Conservation (phyloP, 495 filamentous ascomycete genomes). For the Sordaria brevicollis region DNA sequence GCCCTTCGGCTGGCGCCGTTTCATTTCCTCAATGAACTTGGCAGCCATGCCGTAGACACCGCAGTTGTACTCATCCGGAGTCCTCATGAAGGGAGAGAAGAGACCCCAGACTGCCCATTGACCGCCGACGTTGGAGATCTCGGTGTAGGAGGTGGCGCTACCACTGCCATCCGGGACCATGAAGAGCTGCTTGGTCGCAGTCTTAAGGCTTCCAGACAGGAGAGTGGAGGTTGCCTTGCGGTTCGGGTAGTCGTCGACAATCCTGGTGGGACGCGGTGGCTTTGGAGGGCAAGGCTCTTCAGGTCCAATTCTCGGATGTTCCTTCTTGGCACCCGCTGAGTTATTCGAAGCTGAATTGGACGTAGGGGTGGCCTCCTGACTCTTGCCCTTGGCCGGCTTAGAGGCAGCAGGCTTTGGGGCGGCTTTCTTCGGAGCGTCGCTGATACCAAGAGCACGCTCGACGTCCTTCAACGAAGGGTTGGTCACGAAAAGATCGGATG, state of each 20-base stretch:
- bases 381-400: slow-evolving; percentile 24
- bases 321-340: background rate
- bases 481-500: slow-evolving; percentile 36
- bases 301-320: slow-evolving; percentile 23
- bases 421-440: slow-evolving; percentile 25
- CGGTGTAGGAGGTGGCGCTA: slow-evolving; percentile 52
- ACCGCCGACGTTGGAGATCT: slow-evolving; percentile 38
- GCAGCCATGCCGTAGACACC: slow-evolving; percentile 44
- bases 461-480: slow-evolving; percentile 38
- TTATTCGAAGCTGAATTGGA: background rate
- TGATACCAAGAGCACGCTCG: slow-evolving; percentile 36
- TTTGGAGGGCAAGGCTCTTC: slow-evolving; percentile 22
- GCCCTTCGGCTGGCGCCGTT: slow-evolving; percentile 50
- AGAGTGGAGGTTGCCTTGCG: slow-evolving; percentile 50
- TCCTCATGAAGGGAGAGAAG: slow-evolving; percentile 54
- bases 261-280: slow-evolving; percentile 34
- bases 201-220: slow-evolving; percentile 55
- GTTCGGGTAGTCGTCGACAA: slow-evolving; percentile 56
- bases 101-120: slow-evolving; percentile 52
- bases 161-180: slow-evolving; percentile 73
- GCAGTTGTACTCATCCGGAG: slow-evolving; percentile 43
- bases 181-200: slow-evolving; percentile 51
- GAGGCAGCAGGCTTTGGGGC: slow-evolving; percentile 8
- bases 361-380: slow-evolving; percentile 13
- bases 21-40: slow-evolving; percentile 52